Evolutionary conservation across 768 basidiomycete species (phyloP).

Genomic region (Polyporus arcularius): DNA sequence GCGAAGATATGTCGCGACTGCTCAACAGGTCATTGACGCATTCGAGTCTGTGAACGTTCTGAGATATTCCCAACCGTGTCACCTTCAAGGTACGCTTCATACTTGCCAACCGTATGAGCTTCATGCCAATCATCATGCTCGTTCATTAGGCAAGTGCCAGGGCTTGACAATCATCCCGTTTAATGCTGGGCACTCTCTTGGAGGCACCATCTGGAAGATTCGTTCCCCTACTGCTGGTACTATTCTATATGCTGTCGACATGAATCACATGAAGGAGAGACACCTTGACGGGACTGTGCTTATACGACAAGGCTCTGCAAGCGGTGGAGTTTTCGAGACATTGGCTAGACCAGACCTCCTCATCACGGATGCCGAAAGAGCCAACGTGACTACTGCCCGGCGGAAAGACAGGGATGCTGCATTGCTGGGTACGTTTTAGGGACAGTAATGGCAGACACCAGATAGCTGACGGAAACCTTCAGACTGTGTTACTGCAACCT

Average conservation of each 20-base stretch:
- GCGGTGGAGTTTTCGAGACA: conserved; percentile 81
- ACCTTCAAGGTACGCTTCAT: conserved; percentile 74
- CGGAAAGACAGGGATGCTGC: conserved; percentile 89
- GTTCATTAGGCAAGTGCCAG: conserved; percentile 71
- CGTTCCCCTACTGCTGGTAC: conserved; percentile 97
- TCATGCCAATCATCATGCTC: conserved; percentile 1
- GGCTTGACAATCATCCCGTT: conserved; percentile 94
- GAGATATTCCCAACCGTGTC: conserved; percentile 93
- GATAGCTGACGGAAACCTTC: conserved; percentile 11
- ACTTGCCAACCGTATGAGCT: background rate
- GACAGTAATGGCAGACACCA: background rate
- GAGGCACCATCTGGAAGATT: conserved; percentile 98
- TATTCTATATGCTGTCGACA: conserved; percentile 89
- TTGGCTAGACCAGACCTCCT: conserved; percentile 88
- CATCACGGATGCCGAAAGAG: conserved; percentile 90
- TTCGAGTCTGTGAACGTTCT: conserved; percentile 91
- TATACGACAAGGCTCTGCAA: conserved; percentile 70
- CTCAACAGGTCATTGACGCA: conserved; percentile 86
- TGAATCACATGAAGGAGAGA: conserved; percentile 96
- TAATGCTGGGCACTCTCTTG: conserved; percentile 92
- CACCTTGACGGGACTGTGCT: conserved; percentile 94
- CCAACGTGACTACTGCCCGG: conserved; percentile 79
- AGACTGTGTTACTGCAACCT: conserved; percentile 90
- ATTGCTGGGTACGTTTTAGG: conserved; percentile 67
- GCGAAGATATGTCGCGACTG: conserved; percentile 71